These are phyloP conservation scores for Botrytis fragariae DNA, from an alignment of 2,329 filamentous ascomycete genomes.

Conservation along the genomic window DNA sequence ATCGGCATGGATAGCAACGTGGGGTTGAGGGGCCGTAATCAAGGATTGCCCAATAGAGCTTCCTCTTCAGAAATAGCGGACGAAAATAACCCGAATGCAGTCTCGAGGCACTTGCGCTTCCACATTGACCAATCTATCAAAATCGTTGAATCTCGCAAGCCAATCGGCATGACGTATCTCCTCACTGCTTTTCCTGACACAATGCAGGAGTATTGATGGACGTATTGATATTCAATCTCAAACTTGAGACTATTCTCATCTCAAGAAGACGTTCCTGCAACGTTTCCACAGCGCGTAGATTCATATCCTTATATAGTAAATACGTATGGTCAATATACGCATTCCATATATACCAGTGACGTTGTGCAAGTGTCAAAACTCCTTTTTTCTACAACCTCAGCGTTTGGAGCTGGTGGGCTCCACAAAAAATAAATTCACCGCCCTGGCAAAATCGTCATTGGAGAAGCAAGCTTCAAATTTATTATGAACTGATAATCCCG, in stretches of 20 bases:
- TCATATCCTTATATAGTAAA: not conserved
- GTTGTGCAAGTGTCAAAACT: constrained; percentile 9
- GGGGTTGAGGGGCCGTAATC: constrained; percentile 15
- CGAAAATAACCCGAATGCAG: not conserved
- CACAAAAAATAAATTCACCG: constrained; percentile 4
- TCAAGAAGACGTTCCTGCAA: not conserved
- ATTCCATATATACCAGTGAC: not conserved
- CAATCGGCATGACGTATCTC: constrained; percentile 8
- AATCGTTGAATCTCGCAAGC: not conserved
- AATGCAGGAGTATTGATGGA: not conserved
- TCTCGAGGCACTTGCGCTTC: not conserved
- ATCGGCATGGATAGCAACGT: not conserved
- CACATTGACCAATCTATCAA: not conserved
- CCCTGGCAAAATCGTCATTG: constrained; percentile 10
- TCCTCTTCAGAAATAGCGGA: constrained; percentile 19
- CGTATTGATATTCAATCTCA: constrained; percentile 16
- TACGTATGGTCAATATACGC: not conserved
- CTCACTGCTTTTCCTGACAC: not conserved
- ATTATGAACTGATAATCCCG: constrained; percentile 18
- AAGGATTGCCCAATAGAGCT: constrained; percentile 9
- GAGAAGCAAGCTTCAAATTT: constrained; percentile 17
- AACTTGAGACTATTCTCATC: constrained; percentile 14
- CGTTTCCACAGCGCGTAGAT: constrained; percentile 9
- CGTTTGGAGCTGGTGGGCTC: not conserved
- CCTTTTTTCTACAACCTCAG: not conserved